These are phyloP conservation scores for Volutella citrinella DNA, from an alignment of 2,329 filamentous ascomycete genomes.

Conservation along the genomic window DNA sequence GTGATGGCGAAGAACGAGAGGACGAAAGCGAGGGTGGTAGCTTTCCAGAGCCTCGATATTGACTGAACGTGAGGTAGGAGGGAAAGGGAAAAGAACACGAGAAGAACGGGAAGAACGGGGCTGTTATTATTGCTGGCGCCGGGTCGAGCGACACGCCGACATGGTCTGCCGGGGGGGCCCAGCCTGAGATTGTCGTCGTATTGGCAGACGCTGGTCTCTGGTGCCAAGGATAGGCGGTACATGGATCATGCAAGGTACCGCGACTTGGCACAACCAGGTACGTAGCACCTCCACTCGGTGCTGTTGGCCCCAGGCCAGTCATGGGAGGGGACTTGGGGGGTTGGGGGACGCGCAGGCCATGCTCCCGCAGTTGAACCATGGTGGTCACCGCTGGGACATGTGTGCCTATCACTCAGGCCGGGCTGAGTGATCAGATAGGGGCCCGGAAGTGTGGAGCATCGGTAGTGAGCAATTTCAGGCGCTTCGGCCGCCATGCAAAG, in stretches of 20 bases:
- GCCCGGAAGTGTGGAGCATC: conserved; percentile 25
- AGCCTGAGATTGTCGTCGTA: conserved; percentile 14
- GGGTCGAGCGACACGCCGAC: conserved; percentile 7
- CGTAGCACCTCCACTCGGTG: conserved; percentile 13
- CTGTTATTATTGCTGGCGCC: conserved; percentile 39
- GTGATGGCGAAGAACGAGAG: conserved; percentile 42
- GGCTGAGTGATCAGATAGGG: conserved; percentile 21
- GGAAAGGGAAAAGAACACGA: conserved; percentile 32
- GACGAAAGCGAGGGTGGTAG: conserved; percentile 46
- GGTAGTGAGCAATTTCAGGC: conserved; percentile 24
- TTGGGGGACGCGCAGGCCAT: too few relatives aligned
- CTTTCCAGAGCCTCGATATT: conserved; percentile 51
- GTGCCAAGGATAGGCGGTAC: conserved; percentile 16
- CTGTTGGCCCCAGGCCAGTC: too few relatives aligned
- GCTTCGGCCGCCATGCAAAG: conserved; percentile 10
- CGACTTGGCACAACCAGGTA: not conserved
- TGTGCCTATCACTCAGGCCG: conserved; percentile 17
- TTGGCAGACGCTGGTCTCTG: conserved; percentile 16
- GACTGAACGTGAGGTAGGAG: conserved; percentile 38
- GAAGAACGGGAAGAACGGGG: conserved; percentile 25
- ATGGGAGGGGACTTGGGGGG: too few relatives aligned
- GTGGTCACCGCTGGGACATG: conserved; percentile 23
- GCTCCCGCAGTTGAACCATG: conserved; percentile 21
- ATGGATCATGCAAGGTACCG: conserved; percentile 20
- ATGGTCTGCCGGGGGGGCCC: too few relatives aligned